Conservation (phyloP, 73 alveolate species). For the Paramecium tetraurelia region DNA sequence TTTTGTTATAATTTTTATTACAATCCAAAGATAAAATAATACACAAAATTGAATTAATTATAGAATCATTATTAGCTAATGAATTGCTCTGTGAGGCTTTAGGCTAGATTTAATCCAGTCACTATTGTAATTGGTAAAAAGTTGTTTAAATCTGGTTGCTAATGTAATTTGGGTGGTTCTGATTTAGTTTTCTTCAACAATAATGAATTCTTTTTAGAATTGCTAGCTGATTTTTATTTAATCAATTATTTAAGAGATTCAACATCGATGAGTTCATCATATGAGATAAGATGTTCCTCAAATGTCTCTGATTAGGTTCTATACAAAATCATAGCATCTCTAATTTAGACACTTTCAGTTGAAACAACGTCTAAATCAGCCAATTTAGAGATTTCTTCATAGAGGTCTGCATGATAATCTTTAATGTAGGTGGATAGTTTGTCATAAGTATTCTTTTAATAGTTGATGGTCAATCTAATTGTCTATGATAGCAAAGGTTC, state of each 20-base stretch:
- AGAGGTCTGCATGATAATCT: not conserved
- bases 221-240: not conserved
- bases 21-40: not conserved
- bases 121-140: slow-evolving; percentile 4
- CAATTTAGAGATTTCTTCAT: not conserved
- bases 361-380: slow-evolving; percentile 13
- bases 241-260: not conserved
- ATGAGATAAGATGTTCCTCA: not conserved
- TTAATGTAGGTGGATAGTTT: not conserved
- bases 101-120: not conserved
- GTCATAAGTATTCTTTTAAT: not conserved
- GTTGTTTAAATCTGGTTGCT: not conserved
- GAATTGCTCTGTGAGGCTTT: not conserved
- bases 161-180: not conserved
- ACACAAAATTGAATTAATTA: not conserved
- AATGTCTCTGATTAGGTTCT: not conserved
- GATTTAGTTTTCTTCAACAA: not conserved
- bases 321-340: not conserved
- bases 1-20: not conserved
- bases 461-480: not conserved
- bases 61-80: not conserved
- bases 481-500: not conserved
- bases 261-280: not conserved
- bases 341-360: not conserved
- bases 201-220: slow-evolving; percentile 2